These are phyloP conservation scores for Candida caryicola DNA, from an alignment of 805 yeast genomes.

Conservation along the genomic window DNA sequence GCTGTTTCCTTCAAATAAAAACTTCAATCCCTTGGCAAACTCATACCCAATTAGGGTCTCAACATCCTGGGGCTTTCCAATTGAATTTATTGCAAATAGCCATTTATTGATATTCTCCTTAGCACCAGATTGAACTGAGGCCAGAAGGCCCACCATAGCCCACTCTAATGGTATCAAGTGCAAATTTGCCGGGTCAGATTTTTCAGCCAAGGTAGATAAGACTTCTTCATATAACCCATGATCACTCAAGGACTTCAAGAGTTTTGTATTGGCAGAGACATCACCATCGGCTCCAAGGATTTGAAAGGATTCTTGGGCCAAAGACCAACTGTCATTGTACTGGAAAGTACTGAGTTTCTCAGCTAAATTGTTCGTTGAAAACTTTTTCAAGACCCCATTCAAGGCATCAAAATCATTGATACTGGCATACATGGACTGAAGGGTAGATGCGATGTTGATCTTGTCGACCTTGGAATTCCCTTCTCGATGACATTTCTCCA, in stretches of 20 bases:
- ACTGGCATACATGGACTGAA: slow-evolving; percentile 81
- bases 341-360: slow-evolving; percentile 80
- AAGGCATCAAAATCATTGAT: slow-evolving; percentile 88
- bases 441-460: slow-evolving; percentile 41
- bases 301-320: slow-evolving; percentile 82
- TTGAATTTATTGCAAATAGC: slow-evolving; percentile 51
- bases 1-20: slow-evolving; percentile 35
- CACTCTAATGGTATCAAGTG: slow-evolving; percentile 48
- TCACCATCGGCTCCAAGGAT: slow-evolving; percentile 48
- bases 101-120: slow-evolving; percentile 51
- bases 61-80: slow-evolving; percentile 40
- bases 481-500: slow-evolving; percentile 69
- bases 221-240: slow-evolving; percentile 74
- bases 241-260: slow-evolving; percentile 68
- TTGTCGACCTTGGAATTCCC: slow-evolving; percentile 29
- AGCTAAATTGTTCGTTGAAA: slow-evolving; percentile 65
- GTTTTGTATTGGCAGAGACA: slow-evolving; percentile 45
- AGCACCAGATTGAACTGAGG: slow-evolving; percentile 67
- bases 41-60: slow-evolving; percentile 59
- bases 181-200: slow-evolving; percentile 18
- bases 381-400: slow-evolving; percentile 76
- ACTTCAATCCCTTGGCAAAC: slow-evolving; percentile 60
- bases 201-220: slow-evolving; percentile 46
- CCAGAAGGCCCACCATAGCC: slow-evolving; percentile 68
- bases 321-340: slow-evolving; percentile 80